Base-by-base conservation (phyloP, 208 protist genomes). In the Leishmania mexicana region DNA sequence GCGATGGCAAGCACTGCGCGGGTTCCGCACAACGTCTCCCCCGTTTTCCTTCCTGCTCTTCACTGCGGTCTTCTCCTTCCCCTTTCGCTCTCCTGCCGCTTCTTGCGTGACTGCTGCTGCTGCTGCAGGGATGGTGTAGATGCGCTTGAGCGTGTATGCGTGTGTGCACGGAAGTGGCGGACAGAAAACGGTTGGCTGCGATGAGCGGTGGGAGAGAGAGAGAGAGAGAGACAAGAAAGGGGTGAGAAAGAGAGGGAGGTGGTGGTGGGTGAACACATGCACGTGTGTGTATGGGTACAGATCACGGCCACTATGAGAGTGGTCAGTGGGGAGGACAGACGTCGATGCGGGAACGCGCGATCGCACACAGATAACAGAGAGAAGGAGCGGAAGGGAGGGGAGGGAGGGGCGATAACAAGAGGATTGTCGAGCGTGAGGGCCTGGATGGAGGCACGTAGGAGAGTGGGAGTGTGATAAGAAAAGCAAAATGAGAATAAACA, bases 401-500 rank as follows among this genome's bases (percentile, higher is more conserved):
- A 53, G 13, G 49, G 49, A 0, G 57, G 3, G 28, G 57, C 28
- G 28, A 62, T 31, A 62, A 62, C 7, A n/a, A 24, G 28, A 7
- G 57, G 24, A 8, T 62, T 31, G 13, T 13, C 57, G 57, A 31
- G 7, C 28, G 57, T 31, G 57, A 62, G 24, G 0, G 57, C 57
- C 6, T 31, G 13, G 53, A 58, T 62, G 57, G 57, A 54, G 51
- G 57, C 57, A 62, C 57, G 57, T 62, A 62, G 57, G 51, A 54
- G 51, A 13, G 51, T 21, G 51, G 24, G 10, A 28, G 21, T n/a
- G 42, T 28, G 40, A 1, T 53, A 40, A 45, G 15, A 76, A 57
- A 45, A 76, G 57, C 40, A 76, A 76, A 76, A 76, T 35, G 47
- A 76, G 21, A 76, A 75, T 1, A 58, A 76, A 19, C 7, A 76